Evolutionary conservation across 495 filamentous ascomycete species (phyloP), one percentile per base, ranked within the genome.

Genomic region (Xylaria venustula): DNA sequence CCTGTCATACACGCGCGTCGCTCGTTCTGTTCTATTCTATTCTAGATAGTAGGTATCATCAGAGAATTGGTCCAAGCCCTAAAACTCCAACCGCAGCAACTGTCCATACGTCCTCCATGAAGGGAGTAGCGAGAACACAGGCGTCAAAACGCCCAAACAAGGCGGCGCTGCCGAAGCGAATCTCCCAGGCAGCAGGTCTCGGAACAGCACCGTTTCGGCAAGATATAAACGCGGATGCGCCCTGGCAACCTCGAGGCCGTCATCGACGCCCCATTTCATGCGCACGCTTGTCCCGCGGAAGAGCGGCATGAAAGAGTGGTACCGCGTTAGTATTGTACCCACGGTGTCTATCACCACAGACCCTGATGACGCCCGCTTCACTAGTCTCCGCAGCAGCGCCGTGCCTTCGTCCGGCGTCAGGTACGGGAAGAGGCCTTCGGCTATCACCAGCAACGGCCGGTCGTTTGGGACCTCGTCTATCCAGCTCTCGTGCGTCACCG

Each of bases 341-440:
- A 62, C 20, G 1, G 56, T 50, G 26, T 69, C 64, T 22, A 62
- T 50, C 11, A 69, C 32, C 37, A 68, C 37, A 45, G 40, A 49
- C 0, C 66, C 65, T 19, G 22, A 48, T n/a, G 32, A 14, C 26
- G 61, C 63, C 9, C 40, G 40, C n/a, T 63, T 58, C n/a, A 57
- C 54, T 19, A 69, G 11, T 12, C 61, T 51, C 50, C 34, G 36
- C 32, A 69, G 30, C 12, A 66, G 42, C 40, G 7, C 19, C 44
- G 3, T 26, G 25, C 47, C 53, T 6, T 68, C 62, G 1, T 45
- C 36, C 26, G 28, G 50, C 36, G 36, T 8, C 1, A 69, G 46
- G 46, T 69, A 69, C 47, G 54, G 54, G 30, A 62, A 26, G 19
- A 69, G 53, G 3, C 66, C 66, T 49, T 69, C 66, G 50, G 63